Conservation (phyloP, 176 grass and related monocot species). For the Carex cristatella region DNA sequence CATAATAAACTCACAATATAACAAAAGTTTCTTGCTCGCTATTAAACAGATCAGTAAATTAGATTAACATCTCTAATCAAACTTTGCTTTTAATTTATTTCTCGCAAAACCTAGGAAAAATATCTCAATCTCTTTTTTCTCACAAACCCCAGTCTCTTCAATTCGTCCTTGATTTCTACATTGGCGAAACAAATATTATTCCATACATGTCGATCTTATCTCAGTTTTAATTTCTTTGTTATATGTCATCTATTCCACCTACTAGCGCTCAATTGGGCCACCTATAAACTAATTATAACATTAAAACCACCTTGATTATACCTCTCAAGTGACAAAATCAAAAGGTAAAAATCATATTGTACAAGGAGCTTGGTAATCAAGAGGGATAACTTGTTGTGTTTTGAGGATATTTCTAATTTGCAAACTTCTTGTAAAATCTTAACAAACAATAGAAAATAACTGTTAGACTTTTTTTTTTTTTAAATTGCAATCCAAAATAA, state of each 20-base stretch:
- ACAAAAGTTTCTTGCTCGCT: too few species aligned
- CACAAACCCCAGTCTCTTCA: not conserved
- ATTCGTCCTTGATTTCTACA: not conserved
- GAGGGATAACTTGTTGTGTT: not conserved
- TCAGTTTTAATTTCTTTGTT: not conserved
- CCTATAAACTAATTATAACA: not conserved
- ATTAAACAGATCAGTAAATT: too few species aligned
- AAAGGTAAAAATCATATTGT: not conserved
- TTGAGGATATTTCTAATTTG: not conserved
- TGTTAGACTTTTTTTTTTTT: too few species aligned
- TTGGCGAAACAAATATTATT: not conserved
- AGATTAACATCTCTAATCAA: not conserved
- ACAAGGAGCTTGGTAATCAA: not conserved
- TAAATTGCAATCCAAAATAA: too few species aligned
- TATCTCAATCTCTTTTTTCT: not conserved
- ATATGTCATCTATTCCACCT: not conserved
- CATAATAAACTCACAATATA: too few species aligned
- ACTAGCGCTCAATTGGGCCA: not conserved
- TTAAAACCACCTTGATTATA: slow-evolving; percentile 4
- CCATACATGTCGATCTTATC: not conserved
- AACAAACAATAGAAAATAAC: too few species aligned
- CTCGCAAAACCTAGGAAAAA: not conserved
- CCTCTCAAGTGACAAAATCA: not conserved
- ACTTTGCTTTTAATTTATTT: not conserved
- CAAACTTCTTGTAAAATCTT: not conserved